A percentile compares a stretch with the other conserved stretches of the same genome.
phyloP scores from a whole-genome alignment of 768 basidiomycete species.

The Hysterangium stoloniferum region DNA sequence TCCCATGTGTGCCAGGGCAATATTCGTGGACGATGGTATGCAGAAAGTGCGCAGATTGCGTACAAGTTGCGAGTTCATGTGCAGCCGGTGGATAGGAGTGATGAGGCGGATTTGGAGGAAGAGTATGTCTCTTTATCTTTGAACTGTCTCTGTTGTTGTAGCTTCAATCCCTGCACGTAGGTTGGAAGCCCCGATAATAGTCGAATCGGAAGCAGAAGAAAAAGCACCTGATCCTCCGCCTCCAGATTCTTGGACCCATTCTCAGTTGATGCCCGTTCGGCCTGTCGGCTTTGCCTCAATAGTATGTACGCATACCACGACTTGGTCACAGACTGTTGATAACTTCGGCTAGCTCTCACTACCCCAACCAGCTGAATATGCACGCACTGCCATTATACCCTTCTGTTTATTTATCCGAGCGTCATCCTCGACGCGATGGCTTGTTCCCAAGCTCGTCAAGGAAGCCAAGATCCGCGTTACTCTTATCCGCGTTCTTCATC shows the following conservation, averaged over 20 bases:
- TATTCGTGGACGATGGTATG: conserved; percentile 19
- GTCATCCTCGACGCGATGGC: conserved; percentile 40
- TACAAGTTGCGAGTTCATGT: conserved; percentile 53
- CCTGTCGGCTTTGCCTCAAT: conserved; percentile 58
- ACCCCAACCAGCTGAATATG: conserved; percentile 52
- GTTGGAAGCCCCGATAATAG: conserved; percentile 55
- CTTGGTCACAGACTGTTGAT: not conserved
- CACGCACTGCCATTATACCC: conserved; percentile 53
- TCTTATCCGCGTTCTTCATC: conserved; percentile 50
- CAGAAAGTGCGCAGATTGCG: conserved; percentile 36
- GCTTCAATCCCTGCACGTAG: too few species aligned
- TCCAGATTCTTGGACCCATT: conserved; percentile 58
- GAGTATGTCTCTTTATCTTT: conserved; percentile 34
- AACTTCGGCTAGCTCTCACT: conserved; percentile 46
- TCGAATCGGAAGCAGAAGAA: conserved; percentile 51
- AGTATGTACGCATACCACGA: conserved; percentile 35
- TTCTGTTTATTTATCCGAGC: conserved; percentile 72
- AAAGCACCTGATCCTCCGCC: conserved; percentile 21
- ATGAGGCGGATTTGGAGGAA: conserved; percentile 33
- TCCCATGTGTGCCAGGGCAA: conserved; percentile 24
- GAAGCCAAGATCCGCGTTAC: conserved; percentile 68
- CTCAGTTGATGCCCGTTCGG: conserved; percentile 55
- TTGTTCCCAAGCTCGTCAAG: conserved; percentile 58
- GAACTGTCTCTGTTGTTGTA: not conserved
- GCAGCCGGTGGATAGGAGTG: conserved; percentile 40